Percentiles rank a stretch among this genome's conserved stretches.
Conservation (phyloP, 192 early-diverging fungal species). For the Podila epigama region DNA sequence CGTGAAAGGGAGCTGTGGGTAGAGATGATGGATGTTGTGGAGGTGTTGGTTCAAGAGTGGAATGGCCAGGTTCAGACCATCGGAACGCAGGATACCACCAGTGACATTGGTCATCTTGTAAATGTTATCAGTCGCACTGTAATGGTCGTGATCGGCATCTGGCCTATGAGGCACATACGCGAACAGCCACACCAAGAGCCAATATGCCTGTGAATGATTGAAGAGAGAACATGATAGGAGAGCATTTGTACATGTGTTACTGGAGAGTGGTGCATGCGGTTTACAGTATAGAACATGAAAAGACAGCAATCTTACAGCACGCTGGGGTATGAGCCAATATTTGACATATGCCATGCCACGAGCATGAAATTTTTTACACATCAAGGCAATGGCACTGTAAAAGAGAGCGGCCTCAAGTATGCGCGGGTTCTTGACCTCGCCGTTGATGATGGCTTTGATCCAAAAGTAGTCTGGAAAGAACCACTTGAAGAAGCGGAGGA, state of each 20-base stretch:
- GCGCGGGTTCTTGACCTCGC: slow-evolving; percentile 9
- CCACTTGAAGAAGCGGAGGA: slow-evolving; percentile 31
- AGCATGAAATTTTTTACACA: slow-evolving; percentile 12
- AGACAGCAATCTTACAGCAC: slow-evolving; percentile 9
- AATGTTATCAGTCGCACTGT: slow-evolving; percentile 26
- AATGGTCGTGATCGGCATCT: slow-evolving; percentile 24
- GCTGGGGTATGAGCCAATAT: slow-evolving; percentile 41
- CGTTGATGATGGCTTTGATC: slow-evolving; percentile 4
- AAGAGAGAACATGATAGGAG: neutral
- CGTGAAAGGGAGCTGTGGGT: slow-evolving; percentile 41
- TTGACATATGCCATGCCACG: slow-evolving; percentile 25
- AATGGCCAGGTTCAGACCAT: slow-evolving; percentile 38
- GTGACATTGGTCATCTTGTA: slow-evolving; percentile 46
- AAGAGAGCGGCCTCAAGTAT: slow-evolving; percentile 3
- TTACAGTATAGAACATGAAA: neutral
- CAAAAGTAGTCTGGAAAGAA: slow-evolving; percentile 36
- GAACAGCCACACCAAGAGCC: slow-evolving; percentile 38
- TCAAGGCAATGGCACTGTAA: slow-evolving; percentile 7
- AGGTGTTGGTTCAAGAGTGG: slow-evolving; percentile 42
- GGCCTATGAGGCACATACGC: slow-evolving; percentile 39
- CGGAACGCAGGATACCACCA: slow-evolving; percentile 21
- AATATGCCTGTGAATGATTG: slow-evolving; percentile 18
- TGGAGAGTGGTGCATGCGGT: too few species aligned
- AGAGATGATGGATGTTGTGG: slow-evolving; percentile 45
- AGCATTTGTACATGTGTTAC: too few species aligned